Evolutionary conservation across 1,284 basidiomycete genomes (phyloP), one percentile per base, ranked within the genome.

Genomic region (Pterulicium gracile): DNA sequence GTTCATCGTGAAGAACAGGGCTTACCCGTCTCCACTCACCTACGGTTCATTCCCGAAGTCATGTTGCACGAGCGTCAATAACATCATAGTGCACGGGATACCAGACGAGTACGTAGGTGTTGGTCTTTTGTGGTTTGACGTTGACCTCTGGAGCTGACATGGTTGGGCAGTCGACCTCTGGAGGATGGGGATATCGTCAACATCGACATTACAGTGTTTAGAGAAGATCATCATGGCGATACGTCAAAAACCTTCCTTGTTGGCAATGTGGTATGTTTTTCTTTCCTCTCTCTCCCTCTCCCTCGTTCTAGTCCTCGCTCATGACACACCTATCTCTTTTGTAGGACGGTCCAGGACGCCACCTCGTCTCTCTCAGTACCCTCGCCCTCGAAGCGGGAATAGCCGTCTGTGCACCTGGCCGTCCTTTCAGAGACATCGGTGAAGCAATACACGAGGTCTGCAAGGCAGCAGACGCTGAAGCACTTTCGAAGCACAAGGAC

Each of bases 1-100:
- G 10, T 80, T 76, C 50, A 83, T 92, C 48, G 55, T 88, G 32
- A 59, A 67, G 0, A 67, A 72, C 49, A 71, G 70, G n/a, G 90
- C 88, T 22, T 96, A 96, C 59, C 93, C 93, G 0, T 93, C 90
- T 1, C 90, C 93, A 0, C 65, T 96, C 24, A 73, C 73, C 0
- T 96, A 95, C 62, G 69, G 73, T 20, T 81, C 80, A 4, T 95
- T 84, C 58, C 91, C 92, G 3, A 82, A 80, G 53, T 87, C 89
- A 24, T 88, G 88, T 55, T 94, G 91, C 58, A 95, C 91, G 15
- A 87, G 85, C 55, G 66, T 87, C 45, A 96, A 97, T 59, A 96
- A 96, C 54, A 68, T 91, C 42, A 73, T 89, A 42, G 76, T 74
- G 32, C 90, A 94, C 59, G 90, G 91, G 0, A 88, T 91, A 50